A percentile compares a stretch with the other conserved stretches of the same genome.
These are phyloP conservation scores for Dictyostelium capitatum DNA, from an alignment of 78 protist genomes.

Conservation along the genomic window DNA sequence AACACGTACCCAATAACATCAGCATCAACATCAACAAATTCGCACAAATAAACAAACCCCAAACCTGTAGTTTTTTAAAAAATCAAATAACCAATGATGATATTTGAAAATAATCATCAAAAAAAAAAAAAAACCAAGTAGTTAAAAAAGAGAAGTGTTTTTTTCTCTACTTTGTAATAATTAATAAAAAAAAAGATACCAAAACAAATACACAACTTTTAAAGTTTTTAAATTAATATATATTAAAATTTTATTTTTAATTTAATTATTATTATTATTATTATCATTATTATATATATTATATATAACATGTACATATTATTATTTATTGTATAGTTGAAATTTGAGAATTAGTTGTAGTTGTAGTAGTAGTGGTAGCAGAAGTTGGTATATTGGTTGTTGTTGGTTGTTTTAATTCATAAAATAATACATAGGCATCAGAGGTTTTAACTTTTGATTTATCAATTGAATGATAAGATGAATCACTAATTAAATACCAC, in stretches of 20 bases:
- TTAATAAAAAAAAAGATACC: no score
- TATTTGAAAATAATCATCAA: no score
- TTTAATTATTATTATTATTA: not conserved
- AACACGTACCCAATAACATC: no score
- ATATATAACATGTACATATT: no score
- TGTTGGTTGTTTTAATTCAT: constrained; percentile 49
- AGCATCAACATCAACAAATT: not conserved
- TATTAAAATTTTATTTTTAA: not conserved
- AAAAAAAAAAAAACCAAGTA: no score
- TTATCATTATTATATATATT: no score
- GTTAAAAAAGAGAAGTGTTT: no score
- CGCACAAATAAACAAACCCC: not conserved
- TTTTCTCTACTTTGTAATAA: no score
- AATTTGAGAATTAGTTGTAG: not conserved
- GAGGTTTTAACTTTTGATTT: constrained; percentile 50
- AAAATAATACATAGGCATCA: constrained; percentile 89
- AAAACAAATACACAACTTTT: no score
- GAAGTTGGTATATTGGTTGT: no score
- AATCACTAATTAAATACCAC: constrained; percentile 90
- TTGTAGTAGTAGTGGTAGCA: not conserved
- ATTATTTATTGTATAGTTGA: not conserved
- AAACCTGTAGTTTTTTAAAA: constrained; percentile 15
- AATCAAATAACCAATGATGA: not conserved
- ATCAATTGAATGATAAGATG: constrained; percentile 27
- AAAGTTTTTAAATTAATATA: no score